Evolutionary conservation across 2,329 filamentous ascomycete species (phyloP).

Genomic region (Rasamsonia emersonii): DNA sequence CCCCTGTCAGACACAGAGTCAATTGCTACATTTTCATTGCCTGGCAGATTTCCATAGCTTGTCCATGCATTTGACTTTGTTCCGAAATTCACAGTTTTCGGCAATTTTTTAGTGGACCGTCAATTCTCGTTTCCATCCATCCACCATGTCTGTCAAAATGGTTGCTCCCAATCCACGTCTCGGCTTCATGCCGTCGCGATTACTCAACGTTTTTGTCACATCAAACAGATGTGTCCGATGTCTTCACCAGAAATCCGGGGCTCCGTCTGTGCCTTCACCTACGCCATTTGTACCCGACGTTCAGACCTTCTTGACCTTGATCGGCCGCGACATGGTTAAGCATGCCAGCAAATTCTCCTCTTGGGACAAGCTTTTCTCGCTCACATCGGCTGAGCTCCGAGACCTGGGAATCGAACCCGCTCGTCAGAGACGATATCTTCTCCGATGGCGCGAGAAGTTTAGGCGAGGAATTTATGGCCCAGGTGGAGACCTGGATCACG

Average conservation of each 20-base stretch:
- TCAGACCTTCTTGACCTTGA: constrained; percentile 76
- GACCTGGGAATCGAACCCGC: constrained; percentile 82
- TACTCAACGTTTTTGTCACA: constrained; percentile 16
- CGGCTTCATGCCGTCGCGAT: constrained; percentile 17
- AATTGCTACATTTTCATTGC: too few relatives aligned
- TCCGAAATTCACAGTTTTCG: too few relatives aligned
- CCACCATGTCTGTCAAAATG: constrained; percentile 15
- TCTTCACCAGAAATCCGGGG: constrained; percentile 32
- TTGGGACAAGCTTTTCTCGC: constrained; percentile 83
- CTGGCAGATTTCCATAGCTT: too few relatives aligned
- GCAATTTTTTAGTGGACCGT: background rate
- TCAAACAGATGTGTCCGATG: constrained; percentile 28
- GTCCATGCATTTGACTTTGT: too few relatives aligned
- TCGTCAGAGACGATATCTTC: constrained; percentile 70
- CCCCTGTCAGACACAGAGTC: too few relatives aligned
- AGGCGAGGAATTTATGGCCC: constrained; percentile 67
- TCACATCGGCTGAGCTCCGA: constrained; percentile 67
- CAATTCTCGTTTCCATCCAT: constrained; percentile 4
- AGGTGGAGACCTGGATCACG: constrained; percentile 71
- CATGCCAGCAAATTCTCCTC: constrained; percentile 80
- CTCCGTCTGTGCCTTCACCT: constrained; percentile 53
- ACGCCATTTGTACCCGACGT: constrained; percentile 83
- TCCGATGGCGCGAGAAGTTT: constrained; percentile 83
- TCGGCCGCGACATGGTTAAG: constrained; percentile 75
- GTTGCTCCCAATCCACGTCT: constrained; percentile 21